Base-by-base conservation (phyloP, 2,329 filamentous ascomycete genomes). In the Aureobasidium uvarum region DNA sequence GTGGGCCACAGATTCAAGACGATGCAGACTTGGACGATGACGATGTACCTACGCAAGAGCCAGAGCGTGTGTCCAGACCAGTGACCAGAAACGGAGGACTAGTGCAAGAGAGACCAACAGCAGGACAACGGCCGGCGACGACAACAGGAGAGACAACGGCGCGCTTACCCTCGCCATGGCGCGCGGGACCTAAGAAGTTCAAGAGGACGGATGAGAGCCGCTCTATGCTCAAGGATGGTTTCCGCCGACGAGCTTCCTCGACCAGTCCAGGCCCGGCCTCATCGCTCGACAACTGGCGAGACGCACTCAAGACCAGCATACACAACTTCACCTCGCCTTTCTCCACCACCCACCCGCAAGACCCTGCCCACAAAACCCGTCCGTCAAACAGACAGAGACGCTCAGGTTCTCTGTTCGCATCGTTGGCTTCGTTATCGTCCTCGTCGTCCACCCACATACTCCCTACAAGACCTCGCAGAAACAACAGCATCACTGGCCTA, bases 121-220 rank as follows among this genome's bases (percentile, higher is more conserved):
- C 52, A 41, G 52, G 14, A 28, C 20, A 41, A 38, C 48, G 54
- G 16, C 28, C 46, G n/a, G 46, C 48, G 4, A 55, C 62, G 13
- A 41, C 33, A 14, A 55, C 52, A 28, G 52, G 20, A 2, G 16
- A 63, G 52, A 31, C 46, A 25, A 62, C 60, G 31, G 41, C 39
- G 16, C 73, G 74, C 16, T 68, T 80, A 25, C 79, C 80, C 51
- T 81, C 80, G n/a, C 79, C 80, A 20, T 81, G 79, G 79, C 75
- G 76, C 25, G 74, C 77, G 14, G 74, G 72, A 0, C 72, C 77
- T 16, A 77, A 73, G 66, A 74, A 71, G 8, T 76, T 77, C 67
- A 72, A 75, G 51, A 71, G 73, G 46, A 70, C 71, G 16, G 75
- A 73, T 59, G 75, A 76, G 45, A 75, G 76, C 39, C 74, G 74